Evolutionary conservation across 106 monocot species (phyloP).

Genomic region (Cymbidium sinense): DNA sequence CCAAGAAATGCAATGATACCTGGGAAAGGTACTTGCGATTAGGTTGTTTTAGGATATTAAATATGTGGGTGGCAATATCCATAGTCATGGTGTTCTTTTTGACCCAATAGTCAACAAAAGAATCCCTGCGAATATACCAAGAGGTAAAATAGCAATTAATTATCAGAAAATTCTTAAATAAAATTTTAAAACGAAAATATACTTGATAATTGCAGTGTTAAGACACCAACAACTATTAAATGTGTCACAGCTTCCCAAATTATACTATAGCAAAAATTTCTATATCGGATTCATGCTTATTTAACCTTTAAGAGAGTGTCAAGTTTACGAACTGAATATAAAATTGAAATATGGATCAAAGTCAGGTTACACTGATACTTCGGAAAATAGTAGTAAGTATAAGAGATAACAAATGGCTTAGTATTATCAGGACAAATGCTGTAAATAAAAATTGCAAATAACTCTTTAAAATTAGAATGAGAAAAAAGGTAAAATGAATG

Average conservation of each 20-base stretch:
- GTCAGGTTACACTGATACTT: too few relatives aligned
- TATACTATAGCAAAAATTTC: slow-evolving; percentile 1
- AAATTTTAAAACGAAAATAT: neutral
- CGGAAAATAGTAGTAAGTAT: too few relatives aligned
- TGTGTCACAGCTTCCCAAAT: neutral
- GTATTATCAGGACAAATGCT: too few relatives aligned
- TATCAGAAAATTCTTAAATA: neutral
- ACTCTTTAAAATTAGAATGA: too few relatives aligned
- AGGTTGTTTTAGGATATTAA: slow-evolving; percentile 68
- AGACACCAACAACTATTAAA: neutral
- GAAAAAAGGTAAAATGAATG: too few relatives aligned
- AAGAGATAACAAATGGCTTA: too few relatives aligned
- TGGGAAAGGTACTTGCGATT: slow-evolving; percentile 64
- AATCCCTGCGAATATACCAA: slow-evolving; percentile 49
- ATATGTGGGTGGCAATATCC: slow-evolving; percentile 79
- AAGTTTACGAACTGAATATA: neutral
- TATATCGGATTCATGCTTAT: neutral
- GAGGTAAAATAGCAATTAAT: neutral
- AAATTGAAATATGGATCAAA: too few relatives aligned
- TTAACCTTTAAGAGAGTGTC: neutral
- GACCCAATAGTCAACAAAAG: slow-evolving; percentile 79
- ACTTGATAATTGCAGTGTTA: neutral
- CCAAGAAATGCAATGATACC: slow-evolving; percentile 21
- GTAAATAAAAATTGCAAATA: too few relatives aligned
- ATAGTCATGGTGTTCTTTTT: slow-evolving; percentile 73